Conservation (phyloP, 805 yeast genomes). For the Candida hungchunana region DNA sequence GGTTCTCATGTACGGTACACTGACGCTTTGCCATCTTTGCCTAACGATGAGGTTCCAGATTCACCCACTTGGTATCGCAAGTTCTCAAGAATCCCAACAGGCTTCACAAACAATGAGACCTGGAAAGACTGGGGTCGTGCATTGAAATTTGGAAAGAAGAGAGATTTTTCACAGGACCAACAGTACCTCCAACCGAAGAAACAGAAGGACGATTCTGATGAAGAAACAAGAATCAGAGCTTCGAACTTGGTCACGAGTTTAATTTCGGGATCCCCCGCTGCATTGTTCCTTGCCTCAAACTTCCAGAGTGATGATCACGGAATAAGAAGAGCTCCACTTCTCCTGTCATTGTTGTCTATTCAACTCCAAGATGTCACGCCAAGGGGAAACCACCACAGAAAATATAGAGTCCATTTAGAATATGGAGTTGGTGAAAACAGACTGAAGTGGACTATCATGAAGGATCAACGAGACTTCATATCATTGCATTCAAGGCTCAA, state of each 20-base stretch:
- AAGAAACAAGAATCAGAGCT: conserved; percentile 29
- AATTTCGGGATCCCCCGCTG: conserved; percentile 67
- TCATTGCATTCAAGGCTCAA: conserved; percentile 66
- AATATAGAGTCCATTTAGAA: conserved; percentile 69
- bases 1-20: too few species aligned
- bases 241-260: conserved; percentile 49
- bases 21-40: too few species aligned
- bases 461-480: conserved; percentile 68
- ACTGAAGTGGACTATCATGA: conserved; percentile 74
- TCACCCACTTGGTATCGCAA: conserved; percentile 25
- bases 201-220: conserved; percentile 18
- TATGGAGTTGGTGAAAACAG: conserved; percentile 84
- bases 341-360: conserved; percentile 69
- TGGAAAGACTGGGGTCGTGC: conserved; percentile 28
- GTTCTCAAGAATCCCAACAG: conserved; percentile 17
- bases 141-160: conserved; percentile 22
- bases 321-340: conserved; percentile 73
- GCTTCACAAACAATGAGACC: conserved; percentile 13
- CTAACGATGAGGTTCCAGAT: conserved; percentile 9
- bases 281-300: conserved; percentile 68
- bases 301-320: conserved; percentile 75
- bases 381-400: conserved; percentile 29
- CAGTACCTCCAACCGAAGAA: conserved; percentile 1
- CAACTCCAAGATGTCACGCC: conserved; percentile 49
- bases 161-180: conserved; percentile 3